Evolutionary conservation across 2,329 filamentous ascomycete species (phyloP).

Genomic region (Mycosphaerella sp.): DNA sequence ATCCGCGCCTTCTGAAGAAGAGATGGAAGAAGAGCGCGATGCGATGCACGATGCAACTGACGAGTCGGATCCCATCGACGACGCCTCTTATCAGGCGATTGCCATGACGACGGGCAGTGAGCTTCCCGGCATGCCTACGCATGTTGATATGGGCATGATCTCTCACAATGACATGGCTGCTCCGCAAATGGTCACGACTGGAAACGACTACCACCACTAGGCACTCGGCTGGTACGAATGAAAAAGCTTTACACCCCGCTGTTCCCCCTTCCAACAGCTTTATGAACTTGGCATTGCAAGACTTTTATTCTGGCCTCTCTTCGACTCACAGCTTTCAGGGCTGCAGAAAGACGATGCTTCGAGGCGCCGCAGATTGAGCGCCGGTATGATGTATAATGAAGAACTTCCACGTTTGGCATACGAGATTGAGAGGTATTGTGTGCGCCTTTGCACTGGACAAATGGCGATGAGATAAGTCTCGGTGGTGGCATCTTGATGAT

Average conservation of each 20-base stretch:
- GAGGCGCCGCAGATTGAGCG: constrained; percentile 9
- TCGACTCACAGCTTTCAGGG: constrained; percentile 4
- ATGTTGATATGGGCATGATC: constrained; percentile 31
- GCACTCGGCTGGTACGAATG: constrained; percentile 1
- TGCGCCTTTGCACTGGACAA: background rate
- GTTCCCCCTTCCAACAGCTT: constrained; percentile 7
- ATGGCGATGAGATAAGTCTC: background rate
- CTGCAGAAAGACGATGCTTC: constrained; percentile 4
- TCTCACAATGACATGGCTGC: constrained; percentile 37
- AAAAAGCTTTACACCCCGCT: constrained; percentile 6
- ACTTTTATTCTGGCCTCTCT: constrained; percentile 8
- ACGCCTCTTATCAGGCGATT: constrained; percentile 26
- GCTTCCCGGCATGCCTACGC: constrained; percentile 33
- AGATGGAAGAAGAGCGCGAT: constrained; percentile 82
- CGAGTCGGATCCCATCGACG: constrained; percentile 37
- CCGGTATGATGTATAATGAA: constrained; percentile 4
- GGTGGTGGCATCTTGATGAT: background rate
- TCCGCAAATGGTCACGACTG: constrained; percentile 39
- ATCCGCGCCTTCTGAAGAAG: constrained; percentile 66
- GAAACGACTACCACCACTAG: constrained; percentile 36
- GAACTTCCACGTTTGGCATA: background rate
- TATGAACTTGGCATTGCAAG: constrained; percentile 9
- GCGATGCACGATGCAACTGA: constrained; percentile 75
- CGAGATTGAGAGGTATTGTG: background rate
- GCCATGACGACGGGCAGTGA: constrained; percentile 26